Conservation (phyloP, 306 rosid genomes). For the Calophaca sinica region DNA sequence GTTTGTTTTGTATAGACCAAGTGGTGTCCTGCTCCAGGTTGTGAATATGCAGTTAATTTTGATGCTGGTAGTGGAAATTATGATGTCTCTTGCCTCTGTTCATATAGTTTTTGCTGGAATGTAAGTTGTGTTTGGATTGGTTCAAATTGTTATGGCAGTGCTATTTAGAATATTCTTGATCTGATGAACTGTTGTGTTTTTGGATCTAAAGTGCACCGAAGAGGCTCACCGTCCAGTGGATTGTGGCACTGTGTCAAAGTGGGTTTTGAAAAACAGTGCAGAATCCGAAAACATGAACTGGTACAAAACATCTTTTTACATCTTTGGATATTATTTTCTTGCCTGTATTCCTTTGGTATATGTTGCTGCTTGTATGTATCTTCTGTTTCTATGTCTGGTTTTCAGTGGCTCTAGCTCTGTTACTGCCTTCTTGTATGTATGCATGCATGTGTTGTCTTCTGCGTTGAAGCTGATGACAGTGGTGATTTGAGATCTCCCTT, state of each 20-base stretch:
- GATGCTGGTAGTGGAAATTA: slow-evolving; percentile 62
- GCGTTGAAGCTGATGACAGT: not conserved
- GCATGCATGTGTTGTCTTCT: not conserved
- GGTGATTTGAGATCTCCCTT: slow-evolving; percentile 10
- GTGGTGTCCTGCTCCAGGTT: slow-evolving; percentile 95
- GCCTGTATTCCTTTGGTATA: not conserved
- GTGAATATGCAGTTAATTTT: slow-evolving; percentile 73
- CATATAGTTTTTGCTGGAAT: slow-evolving; percentile 82
- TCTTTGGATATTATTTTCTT: slow-evolving; percentile 29
- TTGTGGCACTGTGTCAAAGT: slow-evolving; percentile 74
- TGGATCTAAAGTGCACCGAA: slow-evolving; percentile 63
- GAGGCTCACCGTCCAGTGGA: slow-evolving; percentile 94
- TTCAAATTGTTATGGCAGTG: slow-evolving; percentile 27
- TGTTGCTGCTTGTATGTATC: slow-evolving; percentile 4
- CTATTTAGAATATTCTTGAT: slow-evolving; percentile 11
- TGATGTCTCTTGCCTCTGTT: slow-evolving; percentile 77
- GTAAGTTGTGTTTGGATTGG: slow-evolving; percentile 46
- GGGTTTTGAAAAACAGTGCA: slow-evolving; percentile 75
- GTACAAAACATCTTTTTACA: slow-evolving; percentile 43
- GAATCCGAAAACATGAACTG: slow-evolving; percentile 86
- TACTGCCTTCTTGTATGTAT: slow-evolving; percentile 7
- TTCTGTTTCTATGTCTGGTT: slow-evolving; percentile 35
- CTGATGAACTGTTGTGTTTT: slow-evolving; percentile 38
- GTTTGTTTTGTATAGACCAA: slow-evolving; percentile 62
- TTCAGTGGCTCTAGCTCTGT: not conserved